Percentiles rank a stretch among this genome's conserved stretches.
Conservation (phyloP, 352 stramenopile species). For the Lagenidium sp. region DNA sequence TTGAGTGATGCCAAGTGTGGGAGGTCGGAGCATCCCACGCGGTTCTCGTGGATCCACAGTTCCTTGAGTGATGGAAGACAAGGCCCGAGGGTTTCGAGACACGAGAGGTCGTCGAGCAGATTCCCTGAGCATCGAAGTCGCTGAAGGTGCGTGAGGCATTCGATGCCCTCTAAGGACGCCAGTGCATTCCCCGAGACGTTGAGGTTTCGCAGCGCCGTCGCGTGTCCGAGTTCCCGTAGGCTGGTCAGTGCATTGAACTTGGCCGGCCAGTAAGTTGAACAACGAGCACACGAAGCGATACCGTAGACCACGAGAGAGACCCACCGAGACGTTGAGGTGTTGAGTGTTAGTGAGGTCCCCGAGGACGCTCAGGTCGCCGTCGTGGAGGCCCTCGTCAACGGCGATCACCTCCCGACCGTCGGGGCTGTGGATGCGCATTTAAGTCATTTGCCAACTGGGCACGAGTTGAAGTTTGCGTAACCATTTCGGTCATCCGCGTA, state of each 20-base stretch:
- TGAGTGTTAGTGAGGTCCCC: conserved; percentile 14
- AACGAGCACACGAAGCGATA: no score
- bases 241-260: conserved; percentile 55
- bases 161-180: conserved; percentile 29
- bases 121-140: conserved; percentile 55
- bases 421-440: conserved; percentile 29
- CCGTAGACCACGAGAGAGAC: no score
- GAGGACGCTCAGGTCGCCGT: conserved; percentile 12
- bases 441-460: background rate
- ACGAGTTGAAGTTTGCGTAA: conserved; percentile 13
- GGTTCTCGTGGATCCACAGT: conserved; percentile 54
- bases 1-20: conserved; percentile 29
- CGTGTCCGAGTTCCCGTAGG: conserved; percentile 27
- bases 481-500: no score
- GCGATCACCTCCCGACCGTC: conserved; percentile 36
- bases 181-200: conserved; percentile 60
- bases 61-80: conserved; percentile 37
- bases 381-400: conserved; percentile 40
- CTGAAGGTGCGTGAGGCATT: conserved; percentile 24
- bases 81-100: conserved; percentile 17
- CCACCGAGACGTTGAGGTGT: conserved; percentile 55
- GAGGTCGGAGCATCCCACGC: conserved; percentile 36
- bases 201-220: conserved; percentile 33
- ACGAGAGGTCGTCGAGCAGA: conserved; percentile 36
- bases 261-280: no score